A percentile compares a stretch with the other conserved stretches of the same genome.
These are phyloP conservation scores for Phytopythium mirpurense DNA, from an alignment of 352 stramenopile genomes.

Conservation along the genomic window DNA sequence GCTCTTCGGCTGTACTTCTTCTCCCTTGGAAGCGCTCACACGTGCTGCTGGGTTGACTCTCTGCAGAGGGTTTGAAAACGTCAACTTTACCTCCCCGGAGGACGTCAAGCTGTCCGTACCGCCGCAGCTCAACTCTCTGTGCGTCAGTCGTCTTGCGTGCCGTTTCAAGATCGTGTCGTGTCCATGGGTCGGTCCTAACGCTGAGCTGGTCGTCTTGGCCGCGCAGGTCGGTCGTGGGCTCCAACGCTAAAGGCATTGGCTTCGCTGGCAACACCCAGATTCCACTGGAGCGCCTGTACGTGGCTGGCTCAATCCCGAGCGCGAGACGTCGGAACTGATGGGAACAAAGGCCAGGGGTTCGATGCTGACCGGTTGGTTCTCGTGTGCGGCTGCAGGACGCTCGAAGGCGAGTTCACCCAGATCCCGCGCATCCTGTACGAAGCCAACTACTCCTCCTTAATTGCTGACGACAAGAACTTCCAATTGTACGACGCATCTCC, in stretches of 20 bases:
- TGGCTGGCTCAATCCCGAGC: too few relatives aligned
- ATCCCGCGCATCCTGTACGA: constrained; percentile 1
- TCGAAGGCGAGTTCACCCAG: not conserved
- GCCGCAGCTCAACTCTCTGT: not conserved
- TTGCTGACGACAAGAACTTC: not conserved
- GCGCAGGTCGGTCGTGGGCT: not conserved
- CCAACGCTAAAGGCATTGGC: not conserved
- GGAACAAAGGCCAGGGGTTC: too few relatives aligned
- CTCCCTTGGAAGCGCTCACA: too few relatives aligned
- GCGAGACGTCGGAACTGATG: too few relatives aligned
- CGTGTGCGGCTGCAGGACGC: not conserved
- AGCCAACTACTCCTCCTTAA: not conserved
- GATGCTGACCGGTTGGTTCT: not conserved
- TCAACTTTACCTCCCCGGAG: not conserved
- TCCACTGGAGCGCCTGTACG: not conserved
- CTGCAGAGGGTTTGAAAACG: not conserved
- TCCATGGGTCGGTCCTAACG: too few relatives aligned
- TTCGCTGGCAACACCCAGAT: not conserved
- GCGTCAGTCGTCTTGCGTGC: too few relatives aligned
- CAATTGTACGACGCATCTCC: not conserved
- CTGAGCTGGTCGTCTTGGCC: too few relatives aligned
- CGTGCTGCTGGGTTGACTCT: too few relatives aligned
- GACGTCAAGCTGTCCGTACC: not conserved
- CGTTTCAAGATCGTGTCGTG: too few relatives aligned
- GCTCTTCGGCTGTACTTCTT: too few relatives aligned